These are phyloP conservation scores for Arbutus unedo DNA, from an alignment of 148 eudicot species.

Conservation along the genomic window DNA sequence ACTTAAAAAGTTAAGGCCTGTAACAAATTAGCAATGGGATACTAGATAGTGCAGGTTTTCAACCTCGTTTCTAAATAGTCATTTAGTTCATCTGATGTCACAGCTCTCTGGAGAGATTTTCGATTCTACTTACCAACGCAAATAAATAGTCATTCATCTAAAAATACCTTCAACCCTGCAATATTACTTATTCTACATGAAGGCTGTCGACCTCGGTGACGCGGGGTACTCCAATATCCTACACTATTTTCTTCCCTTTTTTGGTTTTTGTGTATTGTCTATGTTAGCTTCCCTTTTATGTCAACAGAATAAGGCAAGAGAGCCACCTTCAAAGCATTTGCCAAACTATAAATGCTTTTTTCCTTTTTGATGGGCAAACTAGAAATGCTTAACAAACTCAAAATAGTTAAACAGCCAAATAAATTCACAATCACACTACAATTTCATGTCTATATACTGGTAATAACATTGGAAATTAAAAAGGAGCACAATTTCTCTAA, in stretches of 20 bases:
- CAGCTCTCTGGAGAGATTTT: not conserved
- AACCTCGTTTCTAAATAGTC: not conserved
- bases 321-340: not conserved
- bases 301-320: not conserved
- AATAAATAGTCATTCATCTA: too few species aligned
- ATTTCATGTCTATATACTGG: not conserved
- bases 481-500: not conserved
- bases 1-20: not conserved
- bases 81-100: not conserved
- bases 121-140: not conserved
- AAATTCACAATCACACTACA: not conserved
- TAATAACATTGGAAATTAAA: not conserved
- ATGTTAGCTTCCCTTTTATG: not conserved
- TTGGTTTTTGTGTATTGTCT: not conserved
- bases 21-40: not conserved
- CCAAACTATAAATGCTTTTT: not conserved
- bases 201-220: too few species aligned
- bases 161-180: too few species aligned
- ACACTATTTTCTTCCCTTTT: not conserved
- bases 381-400: not conserved
- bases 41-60: not conserved
- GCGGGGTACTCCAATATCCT: not conserved
- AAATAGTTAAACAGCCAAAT: not conserved
- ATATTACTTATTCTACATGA: too few species aligned
- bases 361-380: not conserved